Evolutionary conservation across 2,329 filamentous ascomycete species (phyloP).

Genomic region (Neopestalotiopsis clavispora): DNA sequence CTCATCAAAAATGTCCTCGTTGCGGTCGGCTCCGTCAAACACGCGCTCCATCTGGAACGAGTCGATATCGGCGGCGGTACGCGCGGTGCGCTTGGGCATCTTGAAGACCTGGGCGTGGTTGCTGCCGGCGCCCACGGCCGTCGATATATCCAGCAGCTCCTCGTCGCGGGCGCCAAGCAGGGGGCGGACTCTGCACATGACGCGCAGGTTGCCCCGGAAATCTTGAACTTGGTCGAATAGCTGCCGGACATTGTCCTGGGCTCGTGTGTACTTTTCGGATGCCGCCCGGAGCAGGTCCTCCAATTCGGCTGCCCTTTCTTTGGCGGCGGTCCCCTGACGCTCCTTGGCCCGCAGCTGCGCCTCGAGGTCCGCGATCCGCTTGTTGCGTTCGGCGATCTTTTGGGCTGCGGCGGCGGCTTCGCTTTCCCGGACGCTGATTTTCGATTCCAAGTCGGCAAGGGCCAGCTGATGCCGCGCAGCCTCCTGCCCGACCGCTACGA

Average conservation of each 20-base stretch:
- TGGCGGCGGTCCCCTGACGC: not conserved
- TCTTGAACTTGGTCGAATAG: constrained; percentile 15
- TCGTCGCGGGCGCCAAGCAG: not conserved
- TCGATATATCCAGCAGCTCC: not conserved
- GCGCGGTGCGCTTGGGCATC: constrained; percentile 10
- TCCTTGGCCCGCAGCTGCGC: not conserved
- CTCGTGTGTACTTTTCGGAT: not conserved
- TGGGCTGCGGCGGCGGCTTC: not conserved
- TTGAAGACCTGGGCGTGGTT: not conserved
- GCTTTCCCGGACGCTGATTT: not conserved
- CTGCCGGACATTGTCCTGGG: constrained; percentile 6
- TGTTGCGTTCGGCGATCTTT: not conserved
- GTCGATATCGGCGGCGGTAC: not conserved
- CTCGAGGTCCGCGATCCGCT: constrained; percentile 3
- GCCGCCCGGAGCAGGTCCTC: not conserved
- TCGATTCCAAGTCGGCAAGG: not conserved
- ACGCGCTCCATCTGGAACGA: constrained; percentile 17
- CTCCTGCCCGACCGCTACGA: not conserved
- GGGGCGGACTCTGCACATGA: constrained; percentile 17
- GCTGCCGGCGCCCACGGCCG: not conserved
- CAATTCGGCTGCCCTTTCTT: not conserved
- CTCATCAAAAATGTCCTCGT: constrained; percentile 16
- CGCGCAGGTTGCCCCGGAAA: constrained; percentile 16
- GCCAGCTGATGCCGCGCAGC: not conserved
- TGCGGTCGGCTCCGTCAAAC: constrained; percentile 8